Evolutionary conservation across 495 filamentous ascomycete species (phyloP).

Genomic region (Acidiella bohemica): DNA sequence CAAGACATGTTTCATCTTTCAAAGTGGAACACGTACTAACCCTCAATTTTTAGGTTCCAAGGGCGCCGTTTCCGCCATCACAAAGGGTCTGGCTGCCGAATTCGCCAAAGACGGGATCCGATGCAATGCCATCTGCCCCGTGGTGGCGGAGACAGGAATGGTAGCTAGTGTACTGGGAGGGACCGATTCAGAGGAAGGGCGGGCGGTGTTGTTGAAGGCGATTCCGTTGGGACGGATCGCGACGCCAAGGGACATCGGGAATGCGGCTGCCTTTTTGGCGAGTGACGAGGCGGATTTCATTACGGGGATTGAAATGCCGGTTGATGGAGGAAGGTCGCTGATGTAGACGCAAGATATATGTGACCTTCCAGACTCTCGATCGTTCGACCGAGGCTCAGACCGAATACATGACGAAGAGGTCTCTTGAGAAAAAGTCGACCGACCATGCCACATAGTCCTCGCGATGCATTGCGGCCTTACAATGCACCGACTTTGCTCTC

Average conservation of each 20-base stretch:
- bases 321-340: conserved; percentile 23
- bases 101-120: conserved; percentile 16
- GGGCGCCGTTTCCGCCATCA: conserved; percentile 22
- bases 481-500: no score
- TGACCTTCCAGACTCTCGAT: no score
- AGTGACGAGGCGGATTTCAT: conserved; percentile 26
- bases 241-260: conserved; percentile 23
- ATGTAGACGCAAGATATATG: no score
- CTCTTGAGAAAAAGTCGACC: no score
- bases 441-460: no score
- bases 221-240: conserved; percentile 36
- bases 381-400: no score
- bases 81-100: conserved; percentile 22
- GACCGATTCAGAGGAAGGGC: conserved; percentile 45
- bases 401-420: no score
- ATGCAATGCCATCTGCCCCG: conserved; percentile 20
- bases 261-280: conserved; percentile 24
- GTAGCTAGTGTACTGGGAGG: conserved; percentile 35
- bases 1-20: no score
- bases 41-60: no score
- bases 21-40: no score
- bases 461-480: no score
- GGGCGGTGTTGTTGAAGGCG: conserved; percentile 48
- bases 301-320: conserved; percentile 22
- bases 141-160: conserved; percentile 36